These are phyloP conservation scores for Chrysoporthe cubensis DNA, from an alignment of 2,329 filamentous ascomycete species.

Conservation along the genomic window DNA sequence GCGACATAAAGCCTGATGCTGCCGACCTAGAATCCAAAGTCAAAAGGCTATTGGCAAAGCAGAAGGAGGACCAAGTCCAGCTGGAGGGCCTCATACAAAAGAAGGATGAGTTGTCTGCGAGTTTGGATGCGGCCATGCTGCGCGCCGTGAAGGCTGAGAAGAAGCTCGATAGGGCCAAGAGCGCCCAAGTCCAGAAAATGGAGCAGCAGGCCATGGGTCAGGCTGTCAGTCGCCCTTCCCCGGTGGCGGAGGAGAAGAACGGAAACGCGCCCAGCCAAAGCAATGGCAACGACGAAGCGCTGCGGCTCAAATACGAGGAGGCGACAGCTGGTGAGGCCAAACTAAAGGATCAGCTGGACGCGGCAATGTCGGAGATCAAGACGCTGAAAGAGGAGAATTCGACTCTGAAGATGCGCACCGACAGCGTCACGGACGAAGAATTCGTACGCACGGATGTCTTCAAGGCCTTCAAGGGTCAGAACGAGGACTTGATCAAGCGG, in stretches of 20 bases:
- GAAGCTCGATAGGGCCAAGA: conserved; percentile 87
- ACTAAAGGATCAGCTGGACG: conserved; percentile 86
- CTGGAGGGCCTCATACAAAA: conserved; percentile 76
- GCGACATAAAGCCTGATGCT: conserved; percentile 67
- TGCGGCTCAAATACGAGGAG: conserved; percentile 78
- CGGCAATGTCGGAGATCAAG: conserved; percentile 77
- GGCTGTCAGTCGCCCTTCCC: conserved; percentile 53
- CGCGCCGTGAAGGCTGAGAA: conserved; percentile 96
- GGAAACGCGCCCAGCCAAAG: conserved; percentile 53
- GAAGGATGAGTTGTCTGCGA: conserved; percentile 83
- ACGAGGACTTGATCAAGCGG: conserved; percentile 89
- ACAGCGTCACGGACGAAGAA: conserved; percentile 85
- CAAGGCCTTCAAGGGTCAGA: conserved; percentile 86
- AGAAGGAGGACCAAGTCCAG: conserved; percentile 80
- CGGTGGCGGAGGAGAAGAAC: conserved; percentile 60
- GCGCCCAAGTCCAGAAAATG: conserved; percentile 85
- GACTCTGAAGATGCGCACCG: conserved; percentile 67
- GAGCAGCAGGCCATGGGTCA: conserved; percentile 86
- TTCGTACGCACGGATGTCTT: conserved; percentile 92
- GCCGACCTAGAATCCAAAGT: conserved; percentile 75
- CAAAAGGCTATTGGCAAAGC: conserved; percentile 73
- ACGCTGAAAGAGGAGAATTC: conserved; percentile 78
- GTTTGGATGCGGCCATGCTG: conserved; percentile 84
- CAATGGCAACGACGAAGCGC: conserved; percentile 63
- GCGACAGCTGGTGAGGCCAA: conserved; percentile 76